A percentile compares a stretch with the other conserved stretches of the same genome.
Evolutionary conservation across 495 filamentous ascomycete genomes (phyloP).

Genomic region (Astrothelium macrocarpum): DNA sequence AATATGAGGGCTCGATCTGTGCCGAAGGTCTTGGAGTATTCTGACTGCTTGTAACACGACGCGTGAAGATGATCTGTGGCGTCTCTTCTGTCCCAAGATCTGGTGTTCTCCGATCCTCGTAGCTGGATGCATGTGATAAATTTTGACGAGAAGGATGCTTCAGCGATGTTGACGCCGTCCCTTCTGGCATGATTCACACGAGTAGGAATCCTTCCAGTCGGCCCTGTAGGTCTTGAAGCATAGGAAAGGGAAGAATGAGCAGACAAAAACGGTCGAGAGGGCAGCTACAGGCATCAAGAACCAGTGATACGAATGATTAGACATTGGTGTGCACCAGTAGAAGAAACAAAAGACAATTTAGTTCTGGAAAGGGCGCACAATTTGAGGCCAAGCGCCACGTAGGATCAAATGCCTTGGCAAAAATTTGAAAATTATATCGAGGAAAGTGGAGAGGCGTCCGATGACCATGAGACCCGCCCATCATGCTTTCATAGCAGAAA

Average conservation of each 20-base stretch:
- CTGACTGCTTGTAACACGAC: background rate
- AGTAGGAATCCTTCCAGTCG: constrained; percentile 4
- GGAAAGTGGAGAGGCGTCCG: background rate
- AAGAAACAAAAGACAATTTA: background rate
- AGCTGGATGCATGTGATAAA: background rate
- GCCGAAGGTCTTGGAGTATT: background rate
- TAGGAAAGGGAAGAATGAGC: background rate
- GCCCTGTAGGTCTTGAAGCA: background rate
- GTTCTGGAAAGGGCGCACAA: background rate
- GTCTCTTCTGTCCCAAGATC: background rate
- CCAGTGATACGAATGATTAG: background rate
- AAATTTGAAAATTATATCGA: background rate
- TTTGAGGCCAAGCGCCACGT: background rate
- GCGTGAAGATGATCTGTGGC: background rate
- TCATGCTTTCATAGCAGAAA: background rate
- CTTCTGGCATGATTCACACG: constrained; percentile 4
- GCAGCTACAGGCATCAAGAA: constrained; percentile 3
- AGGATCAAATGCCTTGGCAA: background rate
- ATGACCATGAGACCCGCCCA: background rate
- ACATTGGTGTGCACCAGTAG: background rate
- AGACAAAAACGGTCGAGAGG: background rate
- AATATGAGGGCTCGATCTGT: background rate
- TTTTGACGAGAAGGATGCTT: background rate
- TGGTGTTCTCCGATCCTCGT: background rate
- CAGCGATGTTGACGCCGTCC: background rate